Evolutionary conservation across 2,329 filamentous ascomycete species (phyloP), one percentile per base, ranked within the genome.

Genomic region (Samsoniella hepiali): DNA sequence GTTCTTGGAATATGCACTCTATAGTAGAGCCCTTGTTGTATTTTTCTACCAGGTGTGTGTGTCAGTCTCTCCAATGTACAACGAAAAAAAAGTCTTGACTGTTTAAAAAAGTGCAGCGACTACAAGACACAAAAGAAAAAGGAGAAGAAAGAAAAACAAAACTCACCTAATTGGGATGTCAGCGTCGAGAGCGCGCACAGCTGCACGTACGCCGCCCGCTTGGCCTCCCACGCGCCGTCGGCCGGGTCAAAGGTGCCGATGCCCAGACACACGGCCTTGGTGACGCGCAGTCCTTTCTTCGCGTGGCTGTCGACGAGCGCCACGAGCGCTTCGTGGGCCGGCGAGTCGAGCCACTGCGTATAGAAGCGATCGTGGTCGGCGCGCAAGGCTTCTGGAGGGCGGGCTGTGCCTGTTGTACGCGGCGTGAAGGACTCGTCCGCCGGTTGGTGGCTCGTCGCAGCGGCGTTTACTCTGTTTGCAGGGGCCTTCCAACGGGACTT

Each of bases 181-280:
- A 87, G 75, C 49, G 73, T 67, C 22, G 81, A 67, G 66, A 88
- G 84, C 1, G 82, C 84, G 32, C 78, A 77, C 1, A 86, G 76
- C 70, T 88, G 84, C 47, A 82, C 68, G 65, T 82, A 82, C 1
- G 82, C 77, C 3, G 76, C 76, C 56, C 79, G 73, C 65, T 78
- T 79, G 2, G 75, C 74, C n/a, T 79, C 77, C 74, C 76, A 79
- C 0, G 75, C 77, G 1, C 76, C 79, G 51, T 82, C 78, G 3
- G 73, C 72, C 2, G 82, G 81, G 58, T 85, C 82, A 65, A 85
- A 85, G 0, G 82, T 78, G 2, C 84, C 84, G 2, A 83, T 72
- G 0, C 84, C 84, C 5, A 87, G 76, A 64, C 84, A 86, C 6
- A 87, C 68, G 1, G 83, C 84, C 17, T 71, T 74, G 1, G 70